Evolutionary conservation across 1,139 yeast species (phyloP).

Genomic region (Suhomyces bribrorum): DNA sequence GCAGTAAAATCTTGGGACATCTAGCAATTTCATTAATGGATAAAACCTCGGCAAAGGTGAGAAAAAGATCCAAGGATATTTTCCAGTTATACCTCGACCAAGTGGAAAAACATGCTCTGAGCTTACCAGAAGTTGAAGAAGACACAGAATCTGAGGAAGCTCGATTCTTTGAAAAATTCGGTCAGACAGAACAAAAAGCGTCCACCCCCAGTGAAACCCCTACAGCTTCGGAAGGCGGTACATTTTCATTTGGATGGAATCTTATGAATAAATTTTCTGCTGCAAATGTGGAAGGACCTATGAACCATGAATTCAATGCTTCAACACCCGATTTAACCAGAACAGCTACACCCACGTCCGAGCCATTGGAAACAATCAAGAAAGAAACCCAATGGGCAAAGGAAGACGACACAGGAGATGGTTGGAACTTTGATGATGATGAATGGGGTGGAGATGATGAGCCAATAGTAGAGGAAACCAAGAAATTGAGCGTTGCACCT

Average conservation of each 20-base stretch:
- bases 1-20: constrained; percentile 81
- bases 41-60: constrained; percentile 59
- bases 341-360: constrained; percentile 25
- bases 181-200: constrained; percentile 14
- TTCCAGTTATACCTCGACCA: constrained; percentile 65
- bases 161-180: constrained; percentile 33
- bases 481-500: constrained; percentile 3
- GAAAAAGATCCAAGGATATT: constrained; percentile 68
- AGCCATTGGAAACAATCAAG: constrained; percentile 11
- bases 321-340: constrained; percentile 46
- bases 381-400: constrained; percentile 3
- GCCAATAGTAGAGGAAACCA: constrained; percentile 15
- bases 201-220: constrained; percentile 2
- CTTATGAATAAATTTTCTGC: constrained; percentile 39
- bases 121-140: constrained; percentile 51
- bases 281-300: constrained; percentile 33
- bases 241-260: constrained; percentile 37
- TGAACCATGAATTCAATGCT: constrained; percentile 40
- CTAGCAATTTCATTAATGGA: constrained; percentile 85
- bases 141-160: constrained; percentile 33
- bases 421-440: constrained; percentile 16
- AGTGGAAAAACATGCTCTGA: constrained; percentile 62
- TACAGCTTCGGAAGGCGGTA: constrained; percentile 10
- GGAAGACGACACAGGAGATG: constrained; percentile 10
- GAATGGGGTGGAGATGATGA: constrained; percentile 21